Evolutionary conservation across 2,329 filamentous ascomycete genomes (phyloP).

Genomic region (Stagonosporopsis chrysanthemi): DNA sequence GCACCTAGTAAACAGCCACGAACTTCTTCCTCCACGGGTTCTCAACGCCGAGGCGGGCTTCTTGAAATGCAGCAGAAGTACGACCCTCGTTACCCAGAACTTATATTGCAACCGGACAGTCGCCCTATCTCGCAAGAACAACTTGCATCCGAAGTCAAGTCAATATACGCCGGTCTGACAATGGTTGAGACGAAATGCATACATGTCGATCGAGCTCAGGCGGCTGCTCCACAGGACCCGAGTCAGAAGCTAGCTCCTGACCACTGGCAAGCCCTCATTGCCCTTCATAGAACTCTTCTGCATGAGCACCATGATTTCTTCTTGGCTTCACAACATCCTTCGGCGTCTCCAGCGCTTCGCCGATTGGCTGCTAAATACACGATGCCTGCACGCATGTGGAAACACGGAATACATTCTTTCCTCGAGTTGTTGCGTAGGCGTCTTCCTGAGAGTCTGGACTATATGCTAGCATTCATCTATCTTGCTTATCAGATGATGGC

Average conservation of each 20-base stretch:
- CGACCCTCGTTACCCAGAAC: conserved; percentile 47
- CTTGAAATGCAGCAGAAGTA: conserved; percentile 38
- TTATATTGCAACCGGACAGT: conserved; percentile 67
- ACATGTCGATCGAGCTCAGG: conserved; percentile 74
- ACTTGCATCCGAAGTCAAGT: conserved; percentile 80
- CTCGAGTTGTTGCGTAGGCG: too few relatives aligned
- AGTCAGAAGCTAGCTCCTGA: conserved; percentile 61
- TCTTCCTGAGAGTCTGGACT: conserved; percentile 81
- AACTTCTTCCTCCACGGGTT: background rate
- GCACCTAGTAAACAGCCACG: conserved; percentile 7
- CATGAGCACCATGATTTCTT: conserved; percentile 74
- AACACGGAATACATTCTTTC: conserved; percentile 89
- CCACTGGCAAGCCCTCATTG: conserved; percentile 86
- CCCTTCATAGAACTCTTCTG: conserved; percentile 79
- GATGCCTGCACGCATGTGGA: conserved; percentile 95
- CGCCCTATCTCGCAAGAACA: conserved; percentile 78
- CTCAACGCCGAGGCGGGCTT: conserved; percentile 43
- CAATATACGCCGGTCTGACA: conserved; percentile 81
- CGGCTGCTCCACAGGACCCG: conserved; percentile 60
- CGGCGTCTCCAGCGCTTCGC: conserved; percentile 71
- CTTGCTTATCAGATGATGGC: conserved; percentile 90
- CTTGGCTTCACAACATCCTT: conserved; percentile 82
- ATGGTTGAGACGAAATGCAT: conserved; percentile 91
- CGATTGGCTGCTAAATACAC: conserved; percentile 79
- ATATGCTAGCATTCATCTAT: conserved; percentile 92